Percentiles rank a stretch among this genome's conserved stretches.
These are phyloP conservation scores for Lasiosphaeria miniovina DNA, from an alignment of 495 filamentous ascomycete genomes.

Conservation along the genomic window DNA sequence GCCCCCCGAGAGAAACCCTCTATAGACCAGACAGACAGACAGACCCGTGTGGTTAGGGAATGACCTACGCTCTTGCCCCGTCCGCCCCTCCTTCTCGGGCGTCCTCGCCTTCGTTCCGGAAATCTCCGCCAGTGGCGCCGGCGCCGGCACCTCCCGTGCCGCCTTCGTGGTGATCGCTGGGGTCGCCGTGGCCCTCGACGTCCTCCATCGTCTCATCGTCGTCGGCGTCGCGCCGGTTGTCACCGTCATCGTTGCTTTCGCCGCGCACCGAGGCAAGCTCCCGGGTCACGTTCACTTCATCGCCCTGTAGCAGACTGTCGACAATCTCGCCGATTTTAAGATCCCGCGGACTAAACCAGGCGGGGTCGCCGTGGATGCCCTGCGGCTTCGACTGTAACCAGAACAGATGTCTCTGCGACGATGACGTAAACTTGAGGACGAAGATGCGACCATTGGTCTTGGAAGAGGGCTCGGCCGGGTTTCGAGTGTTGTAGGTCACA, in stretches of 20 bases:
- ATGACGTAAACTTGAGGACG: conserved; percentile 91
- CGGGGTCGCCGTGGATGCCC: conserved; percentile 64
- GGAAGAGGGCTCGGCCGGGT: conserved; percentile 47
- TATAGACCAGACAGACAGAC: conserved; percentile 24
- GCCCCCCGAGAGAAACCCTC: conserved; percentile 1
- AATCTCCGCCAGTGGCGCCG: conserved; percentile 83
- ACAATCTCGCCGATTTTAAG: conserved; percentile 80
- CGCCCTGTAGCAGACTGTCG: conserved; percentile 77
- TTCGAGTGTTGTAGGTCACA: conserved; percentile 63
- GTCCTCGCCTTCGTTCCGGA: conserved; percentile 83
- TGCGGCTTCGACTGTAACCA: conserved; percentile 92
- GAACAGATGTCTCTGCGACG: conserved; percentile 86
- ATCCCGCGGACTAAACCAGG: conserved; percentile 79
- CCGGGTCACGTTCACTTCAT: conserved; percentile 78
- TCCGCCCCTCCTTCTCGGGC: conserved; percentile 90
- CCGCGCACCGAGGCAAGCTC: conserved; percentile 66
- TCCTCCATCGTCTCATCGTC: conserved; percentile 85
- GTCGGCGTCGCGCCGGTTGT: conserved; percentile 56
- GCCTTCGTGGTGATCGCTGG: conserved; percentile 54
- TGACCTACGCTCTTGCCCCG: conserved; percentile 98
- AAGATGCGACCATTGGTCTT: conserved; percentile 88
- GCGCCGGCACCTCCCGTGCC: conserved; percentile 76
- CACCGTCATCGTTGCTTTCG: conserved; percentile 49
- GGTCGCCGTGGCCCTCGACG: conserved; percentile 63
- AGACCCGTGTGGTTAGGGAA: conserved; percentile 37